phyloP scores from a whole-genome alignment of 176 grass and related monocot species.

The Bonia amplexicaulis region DNA sequence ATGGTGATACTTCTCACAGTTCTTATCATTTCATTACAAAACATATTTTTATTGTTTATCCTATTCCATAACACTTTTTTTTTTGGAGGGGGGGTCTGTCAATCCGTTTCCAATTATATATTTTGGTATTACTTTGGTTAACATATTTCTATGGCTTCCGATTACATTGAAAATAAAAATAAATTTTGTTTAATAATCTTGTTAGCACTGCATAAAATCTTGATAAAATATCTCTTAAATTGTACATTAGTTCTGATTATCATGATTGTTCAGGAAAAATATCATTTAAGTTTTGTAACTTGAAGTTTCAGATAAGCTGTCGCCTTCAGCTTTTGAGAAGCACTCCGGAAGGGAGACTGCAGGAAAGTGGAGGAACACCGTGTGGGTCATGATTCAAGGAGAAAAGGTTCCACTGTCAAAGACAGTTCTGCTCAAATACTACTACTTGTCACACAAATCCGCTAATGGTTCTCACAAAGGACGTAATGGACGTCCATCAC shows the following conservation, averaged over 20 bases:
- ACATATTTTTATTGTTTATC: neutral
- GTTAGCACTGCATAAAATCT: neutral
- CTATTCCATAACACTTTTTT: neutral
- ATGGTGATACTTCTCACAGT: neutral
- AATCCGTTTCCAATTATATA: neutral
- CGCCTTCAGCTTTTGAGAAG: conserved; percentile 95
- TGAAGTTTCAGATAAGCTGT: conserved; percentile 73
- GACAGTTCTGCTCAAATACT: conserved; percentile 81
- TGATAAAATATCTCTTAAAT: neutral
- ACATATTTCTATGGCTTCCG: neutral
- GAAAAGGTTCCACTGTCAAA: conserved; percentile 81
- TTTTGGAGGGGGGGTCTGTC: too few species aligned
- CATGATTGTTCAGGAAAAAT: neutral
- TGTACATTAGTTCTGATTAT: neutral
- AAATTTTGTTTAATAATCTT: neutral
- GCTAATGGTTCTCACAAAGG: conserved; percentile 59
- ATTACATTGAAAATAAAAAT: neutral
- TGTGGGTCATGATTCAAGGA: conserved; percentile 90
- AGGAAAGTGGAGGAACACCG: conserved; percentile 93
- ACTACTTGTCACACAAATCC: conserved; percentile 54
- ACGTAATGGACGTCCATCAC: conserved; percentile 58
- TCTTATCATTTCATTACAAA: neutral
- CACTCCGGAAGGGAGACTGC: conserved; percentile 85
- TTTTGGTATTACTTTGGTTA: neutral
- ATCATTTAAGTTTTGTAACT: neutral